Evolutionary conservation across 495 filamentous ascomycete genomes (phyloP).

Genomic region (Neurospora cerealis): DNA sequence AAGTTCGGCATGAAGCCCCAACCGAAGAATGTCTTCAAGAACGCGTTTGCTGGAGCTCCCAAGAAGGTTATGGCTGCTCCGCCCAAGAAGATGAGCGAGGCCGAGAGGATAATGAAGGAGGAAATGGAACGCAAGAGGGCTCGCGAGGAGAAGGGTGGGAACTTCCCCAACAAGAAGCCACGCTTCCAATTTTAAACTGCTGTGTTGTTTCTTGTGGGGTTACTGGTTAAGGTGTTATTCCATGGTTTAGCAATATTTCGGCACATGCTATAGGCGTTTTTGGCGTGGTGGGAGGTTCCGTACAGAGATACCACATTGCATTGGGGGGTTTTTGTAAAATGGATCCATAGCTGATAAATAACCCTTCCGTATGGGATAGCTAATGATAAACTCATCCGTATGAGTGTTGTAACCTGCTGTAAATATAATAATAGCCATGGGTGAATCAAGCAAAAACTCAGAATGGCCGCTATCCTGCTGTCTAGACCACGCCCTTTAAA

Average conservation of each 20-base stretch:
- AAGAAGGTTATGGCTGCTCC: slow-evolving; percentile 52
- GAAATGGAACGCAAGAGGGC: slow-evolving; percentile 64
- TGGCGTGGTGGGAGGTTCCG: not conserved
- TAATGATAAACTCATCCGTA: not conserved
- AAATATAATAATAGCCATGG: not conserved
- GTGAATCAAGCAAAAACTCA: not conserved
- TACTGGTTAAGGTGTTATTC: not conserved
- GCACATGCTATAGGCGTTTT: not conserved
- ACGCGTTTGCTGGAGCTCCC: slow-evolving; percentile 43
- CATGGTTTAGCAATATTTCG: not conserved
- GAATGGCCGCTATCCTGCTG: not conserved
- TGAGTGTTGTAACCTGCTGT: not conserved
- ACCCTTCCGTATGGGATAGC: not conserved
- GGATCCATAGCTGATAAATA: not conserved
- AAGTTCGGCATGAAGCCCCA: slow-evolving; percentile 49
- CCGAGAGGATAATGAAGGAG: slow-evolving; percentile 85
- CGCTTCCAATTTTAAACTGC: slow-evolving; percentile 15
- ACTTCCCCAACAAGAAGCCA: slow-evolving; percentile 27
- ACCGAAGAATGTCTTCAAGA: slow-evolving; percentile 82
- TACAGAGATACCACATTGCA: not conserved
- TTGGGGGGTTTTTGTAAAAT: not conserved
- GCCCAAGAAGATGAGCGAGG: slow-evolving; percentile 74
- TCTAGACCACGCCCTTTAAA: not conserved
- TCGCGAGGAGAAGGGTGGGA: slow-evolving; percentile 31
- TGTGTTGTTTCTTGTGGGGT: not conserved